Evolutionary conservation across 805 yeast species (phyloP).

Genomic region (Huiozyma sinensis): DNA sequence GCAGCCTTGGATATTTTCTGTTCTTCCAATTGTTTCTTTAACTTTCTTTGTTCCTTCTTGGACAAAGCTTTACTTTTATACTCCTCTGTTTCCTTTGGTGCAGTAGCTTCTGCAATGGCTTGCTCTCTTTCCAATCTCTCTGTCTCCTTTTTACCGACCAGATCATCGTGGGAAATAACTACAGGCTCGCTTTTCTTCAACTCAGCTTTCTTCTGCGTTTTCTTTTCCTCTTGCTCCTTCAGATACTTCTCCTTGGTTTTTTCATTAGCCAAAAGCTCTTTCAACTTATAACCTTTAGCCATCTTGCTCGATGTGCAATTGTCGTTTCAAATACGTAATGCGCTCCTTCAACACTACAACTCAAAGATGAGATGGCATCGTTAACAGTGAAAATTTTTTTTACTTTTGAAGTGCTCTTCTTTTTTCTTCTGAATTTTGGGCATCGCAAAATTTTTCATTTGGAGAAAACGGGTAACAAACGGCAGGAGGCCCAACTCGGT

Average conservation of each 20-base stretch:
- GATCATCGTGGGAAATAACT: conserved; percentile 26
- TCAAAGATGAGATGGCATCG: neutral
- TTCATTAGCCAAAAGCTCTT: conserved; percentile 20
- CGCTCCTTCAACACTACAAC: neutral
- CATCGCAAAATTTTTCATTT: conserved; percentile 5
- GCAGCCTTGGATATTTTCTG: neutral
- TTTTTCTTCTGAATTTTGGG: neutral
- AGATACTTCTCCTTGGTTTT: conserved; percentile 17
- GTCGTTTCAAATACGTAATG: neutral
- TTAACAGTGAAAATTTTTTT: conserved; percentile 3
- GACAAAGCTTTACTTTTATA: conserved; percentile 40
- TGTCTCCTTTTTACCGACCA: conserved; percentile 12
- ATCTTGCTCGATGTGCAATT: conserved; percentile 6
- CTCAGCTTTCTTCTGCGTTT: conserved; percentile 12
- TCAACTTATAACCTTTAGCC: conserved; percentile 28
- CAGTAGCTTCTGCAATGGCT: conserved; percentile 10
- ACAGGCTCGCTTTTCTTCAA: conserved; percentile 22
- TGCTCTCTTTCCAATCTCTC: neutral
- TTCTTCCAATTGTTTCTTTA: conserved; percentile 38
- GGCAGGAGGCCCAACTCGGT: too few species aligned
- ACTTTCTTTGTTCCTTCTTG: conserved; percentile 51
- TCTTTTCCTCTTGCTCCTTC: conserved; percentile 16
- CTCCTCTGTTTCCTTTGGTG: conserved; percentile 19
- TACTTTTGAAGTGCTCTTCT: too few species aligned
- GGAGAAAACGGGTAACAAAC: too few species aligned